Base-by-base conservation (phyloP, 345 rosid genomes). In the Moricandia moricandioides region DNA sequence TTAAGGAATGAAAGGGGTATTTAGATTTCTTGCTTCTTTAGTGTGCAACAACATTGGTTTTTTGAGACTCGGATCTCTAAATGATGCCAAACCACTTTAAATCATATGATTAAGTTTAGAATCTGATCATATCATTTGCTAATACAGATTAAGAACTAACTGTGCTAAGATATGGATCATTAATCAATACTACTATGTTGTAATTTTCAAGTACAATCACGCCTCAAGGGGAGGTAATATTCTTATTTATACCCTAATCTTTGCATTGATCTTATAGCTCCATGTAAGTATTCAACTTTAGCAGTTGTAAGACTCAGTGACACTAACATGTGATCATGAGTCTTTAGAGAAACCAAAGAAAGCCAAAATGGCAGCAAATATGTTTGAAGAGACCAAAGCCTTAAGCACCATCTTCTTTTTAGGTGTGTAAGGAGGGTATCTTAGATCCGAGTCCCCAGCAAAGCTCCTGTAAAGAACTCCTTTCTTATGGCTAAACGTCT, bases 401-500 rank as follows among this genome's bases (percentile, higher is more conserved):
- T 79, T 87, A 60, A 90, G 43, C 29, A 88, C 69, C 67, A 75
- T 88, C 57, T 69, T 65, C 82, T 90, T 90, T 52, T 65, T 51
- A 2, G 82, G 74, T 12, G 90, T 87, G 79, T 89, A 94, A 4
- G 97, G 97, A 17, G 96, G 96, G 43, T 94, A 90, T 83, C 97
- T 85, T 26, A 82, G 3, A n/a, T 83, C 56, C 14, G 85, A 3
- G 69, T 94, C 97, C 13, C 91, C 95, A 0, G 49, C 69, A 30
- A 90, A 91, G 69, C 91, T 82, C 67, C 93, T 75, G 72, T 86
- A 84, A 0, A 89, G 67, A 57, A 94, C 93, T 43, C 87, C 85
- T 79, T 94, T 94, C 83, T 88, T 87, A 73, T 94, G 97, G 82
- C 95, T 89, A 80, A 91, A 94, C n/a, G 90, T 82, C 45, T 91